phyloP scores from a whole-genome alignment of 2,329 filamentous ascomycete genomes.

The Pseudopyrenochaeta lycopersici region DNA sequence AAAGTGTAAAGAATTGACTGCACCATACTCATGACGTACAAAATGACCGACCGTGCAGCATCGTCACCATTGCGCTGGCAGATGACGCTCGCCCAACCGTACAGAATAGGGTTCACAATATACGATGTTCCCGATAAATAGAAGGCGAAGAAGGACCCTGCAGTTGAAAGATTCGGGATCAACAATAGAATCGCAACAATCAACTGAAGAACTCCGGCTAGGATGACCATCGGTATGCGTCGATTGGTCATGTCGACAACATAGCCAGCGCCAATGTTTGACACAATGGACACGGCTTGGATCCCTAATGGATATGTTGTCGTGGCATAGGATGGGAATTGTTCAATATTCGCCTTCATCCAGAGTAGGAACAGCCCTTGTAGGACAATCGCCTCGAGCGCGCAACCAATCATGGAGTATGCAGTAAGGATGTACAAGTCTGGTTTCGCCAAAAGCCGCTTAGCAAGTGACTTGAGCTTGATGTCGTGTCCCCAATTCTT shows the following conservation, averaged over 20 bases:
- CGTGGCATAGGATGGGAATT: conserved; percentile 55
- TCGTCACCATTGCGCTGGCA: conserved; percentile 52
- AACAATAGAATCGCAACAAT: conserved; percentile 45
- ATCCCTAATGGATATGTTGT: conserved; percentile 68
- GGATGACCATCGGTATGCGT: conserved; percentile 47
- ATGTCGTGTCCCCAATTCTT: conserved; percentile 36
- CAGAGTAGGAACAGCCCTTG: conserved; percentile 37
- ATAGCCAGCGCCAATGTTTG: conserved; percentile 51
- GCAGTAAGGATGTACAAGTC: conserved; percentile 51
- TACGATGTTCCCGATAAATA: conserved; percentile 52
- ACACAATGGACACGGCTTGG: conserved; percentile 65
- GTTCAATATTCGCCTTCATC: conserved; percentile 29
- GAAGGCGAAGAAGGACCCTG: conserved; percentile 49
- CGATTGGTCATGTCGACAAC: conserved; percentile 50
- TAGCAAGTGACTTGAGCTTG: conserved; percentile 29
- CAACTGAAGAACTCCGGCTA: conserved; percentile 46
- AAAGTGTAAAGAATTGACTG: conserved; percentile 55
- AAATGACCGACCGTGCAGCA: conserved; percentile 50
- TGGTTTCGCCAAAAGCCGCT: conserved; percentile 31
- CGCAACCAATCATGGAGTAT: conserved; percentile 49
- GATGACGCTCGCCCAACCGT: conserved; percentile 53
- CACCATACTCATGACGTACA: conserved; percentile 54
- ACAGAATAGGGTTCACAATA: conserved; percentile 52
- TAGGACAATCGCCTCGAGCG: conserved; percentile 47
- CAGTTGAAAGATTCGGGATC: conserved; percentile 41